Evolutionary conservation across 2,329 filamentous ascomycete genomes (phyloP), one percentile per base, ranked within the genome.

Genomic region (Cordyceps pruinosa): DNA sequence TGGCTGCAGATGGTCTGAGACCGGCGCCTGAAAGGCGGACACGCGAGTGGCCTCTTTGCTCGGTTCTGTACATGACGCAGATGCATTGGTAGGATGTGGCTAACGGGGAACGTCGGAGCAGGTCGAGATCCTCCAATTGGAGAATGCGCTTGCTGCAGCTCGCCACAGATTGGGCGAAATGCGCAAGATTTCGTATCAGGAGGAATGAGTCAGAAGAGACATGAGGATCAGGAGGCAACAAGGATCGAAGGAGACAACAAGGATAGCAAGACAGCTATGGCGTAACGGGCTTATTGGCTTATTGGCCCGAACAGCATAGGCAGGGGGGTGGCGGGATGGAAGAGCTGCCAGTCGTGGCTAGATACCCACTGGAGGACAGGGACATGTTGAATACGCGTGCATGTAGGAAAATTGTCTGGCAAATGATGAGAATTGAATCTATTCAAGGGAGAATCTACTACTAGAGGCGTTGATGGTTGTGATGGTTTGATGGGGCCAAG

Each of bases 121-220:
- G 91, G 94, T 99, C 69, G 92, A 99, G 74, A 99, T 99, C 64
- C 79, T 97, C 56, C 91, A 97, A 73, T 81, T 99, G 62, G 92
- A 97, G 75, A 99, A 97, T 68, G 76, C 84, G 28, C 81, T 99
- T 39, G 80, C 86, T 9, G 78, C 88, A 32, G 94, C 94, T 42
- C 81, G 93, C 64, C 85, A 88, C 68, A 81, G 91, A 55, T 77
- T 99, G 62, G 93, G 94, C 61, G 94, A 99, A 80, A 97, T 99
- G 94, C 85, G 94, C 70, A 97, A 97, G 83, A 90, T 96, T 61
- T 93, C 89, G 5, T 97, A 97, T 75, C 88, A 89, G 69, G 89
- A 95, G 68, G 88, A 93, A 37, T 80, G 74, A 52, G 19, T 7
- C 34, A 47, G 45, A 30, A n/a, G 28, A 10, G 23, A 30, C 10